Conservation (phyloP, 257 asterid genomes). For the Schizonepeta tenuifolia region DNA sequence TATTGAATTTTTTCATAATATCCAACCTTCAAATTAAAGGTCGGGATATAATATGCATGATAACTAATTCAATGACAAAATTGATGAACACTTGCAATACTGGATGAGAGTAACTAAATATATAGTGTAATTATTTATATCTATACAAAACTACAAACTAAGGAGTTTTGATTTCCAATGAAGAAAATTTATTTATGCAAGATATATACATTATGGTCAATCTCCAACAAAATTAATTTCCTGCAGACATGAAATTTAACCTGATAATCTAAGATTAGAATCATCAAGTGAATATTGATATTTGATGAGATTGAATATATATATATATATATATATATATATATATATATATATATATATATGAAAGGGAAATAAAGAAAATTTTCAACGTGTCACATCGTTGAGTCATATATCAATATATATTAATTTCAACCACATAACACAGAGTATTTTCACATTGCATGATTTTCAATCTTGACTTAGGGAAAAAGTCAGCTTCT, state of each 20-base stretch:
- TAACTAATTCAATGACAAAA: no score
- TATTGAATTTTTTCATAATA: no score
- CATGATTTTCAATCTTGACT: slow-evolving; percentile 47
- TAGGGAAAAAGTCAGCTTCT: slow-evolving; percentile 1
- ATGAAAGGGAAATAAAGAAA: neutral
- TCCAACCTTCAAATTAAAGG: no score
- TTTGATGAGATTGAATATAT: slow-evolving; percentile 25
- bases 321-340: no score
- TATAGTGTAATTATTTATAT: no score
- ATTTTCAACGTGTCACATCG: slow-evolving; percentile 34
- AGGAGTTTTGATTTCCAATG: no score
- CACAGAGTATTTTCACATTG: slow-evolving; percentile 33
- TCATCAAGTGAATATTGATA: slow-evolving; percentile 15
- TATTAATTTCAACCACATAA: slow-evolving; percentile 32
- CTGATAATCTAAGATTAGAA: slow-evolving; percentile 13
- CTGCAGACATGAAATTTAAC: neutral
- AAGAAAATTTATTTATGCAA: neutral
- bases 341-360: no score
- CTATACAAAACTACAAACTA: no score
- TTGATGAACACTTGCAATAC: no score
- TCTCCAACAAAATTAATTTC: neutral
- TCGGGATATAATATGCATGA: no score
- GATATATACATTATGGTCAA: neutral
- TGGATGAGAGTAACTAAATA: no score
- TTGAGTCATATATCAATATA: slow-evolving; percentile 37